phyloP scores from a whole-genome alignment of 2,329 filamentous ascomycete genomes.

The Immersiporthe knoxdaviesiana region DNA sequence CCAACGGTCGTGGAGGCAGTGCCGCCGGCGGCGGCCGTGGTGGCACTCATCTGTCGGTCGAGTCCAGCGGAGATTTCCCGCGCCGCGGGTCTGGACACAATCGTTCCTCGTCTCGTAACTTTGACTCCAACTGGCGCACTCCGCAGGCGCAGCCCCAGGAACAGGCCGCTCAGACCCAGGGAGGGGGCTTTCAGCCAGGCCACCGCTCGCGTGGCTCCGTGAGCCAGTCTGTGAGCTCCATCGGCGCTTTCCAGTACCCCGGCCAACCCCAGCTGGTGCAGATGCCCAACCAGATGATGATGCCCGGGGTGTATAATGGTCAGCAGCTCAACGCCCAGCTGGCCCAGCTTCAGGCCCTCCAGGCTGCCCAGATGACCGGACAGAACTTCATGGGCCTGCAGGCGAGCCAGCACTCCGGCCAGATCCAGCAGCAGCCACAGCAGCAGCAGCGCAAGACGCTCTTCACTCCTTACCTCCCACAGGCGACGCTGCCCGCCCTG shows the following conservation, averaged over 20 bases:
- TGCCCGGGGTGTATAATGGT: slow-evolving; percentile 80
- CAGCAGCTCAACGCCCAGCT: slow-evolving; percentile 89
- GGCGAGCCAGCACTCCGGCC: slow-evolving; percentile 73
- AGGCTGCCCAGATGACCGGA: slow-evolving; percentile 81
- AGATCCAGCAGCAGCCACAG: slow-evolving; percentile 69
- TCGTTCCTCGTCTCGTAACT: slow-evolving; percentile 86
- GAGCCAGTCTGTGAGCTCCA: slow-evolving; percentile 78
- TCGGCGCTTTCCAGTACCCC: slow-evolving; percentile 88
- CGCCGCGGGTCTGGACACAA: slow-evolving; percentile 82
- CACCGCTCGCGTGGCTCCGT: slow-evolving; percentile 86
- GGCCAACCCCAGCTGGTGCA: slow-evolving; percentile 87
- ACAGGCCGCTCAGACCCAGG: slow-evolving; percentile 55
- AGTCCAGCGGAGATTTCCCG: slow-evolving; percentile 64
- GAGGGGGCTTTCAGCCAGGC: slow-evolving; percentile 84
- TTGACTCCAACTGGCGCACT: slow-evolving; percentile 97
- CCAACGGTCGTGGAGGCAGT: slow-evolving; percentile 63
- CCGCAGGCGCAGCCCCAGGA: slow-evolving; percentile 72
- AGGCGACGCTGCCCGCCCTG: slow-evolving; percentile 88
- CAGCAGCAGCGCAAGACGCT: slow-evolving; percentile 97
- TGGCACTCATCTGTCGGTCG: slow-evolving; percentile 57
- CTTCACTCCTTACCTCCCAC: slow-evolving; percentile 96
- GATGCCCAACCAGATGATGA: slow-evolving; percentile 76
- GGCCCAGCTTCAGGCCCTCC: slow-evolving; percentile 87
- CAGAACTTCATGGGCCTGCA: slow-evolving; percentile 72
- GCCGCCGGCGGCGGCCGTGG: slow-evolving; percentile 70